These are phyloP conservation scores for Stephania yunnanensis DNA, from an alignment of 164 flowering plant species.

Conservation along the genomic window DNA sequence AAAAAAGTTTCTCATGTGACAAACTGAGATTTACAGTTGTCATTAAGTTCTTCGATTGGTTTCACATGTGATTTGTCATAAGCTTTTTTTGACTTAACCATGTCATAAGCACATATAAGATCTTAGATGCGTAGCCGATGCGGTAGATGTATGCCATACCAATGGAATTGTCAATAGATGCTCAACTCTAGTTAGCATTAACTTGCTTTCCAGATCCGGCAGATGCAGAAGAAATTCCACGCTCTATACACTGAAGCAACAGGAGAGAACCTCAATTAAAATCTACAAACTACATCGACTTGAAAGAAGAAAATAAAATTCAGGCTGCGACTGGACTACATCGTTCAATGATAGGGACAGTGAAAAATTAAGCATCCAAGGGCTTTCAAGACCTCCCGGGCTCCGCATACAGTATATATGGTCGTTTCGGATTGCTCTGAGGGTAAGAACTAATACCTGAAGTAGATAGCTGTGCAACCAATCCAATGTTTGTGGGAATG, in stretches of 20 bases:
- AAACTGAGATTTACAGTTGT: neutral
- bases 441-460: conserved; percentile 45
- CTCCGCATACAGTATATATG: neutral
- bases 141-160: conserved; percentile 16
- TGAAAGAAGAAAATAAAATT: neutral
- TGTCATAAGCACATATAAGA: neutral
- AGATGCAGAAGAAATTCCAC: conserved; percentile 52
- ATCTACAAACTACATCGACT: neutral
- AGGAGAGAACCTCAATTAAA: neutral
- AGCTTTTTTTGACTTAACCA: neutral
- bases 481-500: conserved; percentile 95
- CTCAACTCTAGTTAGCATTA: conserved; percentile 24
- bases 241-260: conserved; percentile 63
- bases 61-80: neutral
- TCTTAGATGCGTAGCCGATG: neutral
- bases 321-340: neutral
- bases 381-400: neutral
- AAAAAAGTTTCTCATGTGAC: too few relatives aligned
- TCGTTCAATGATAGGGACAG: neutral
- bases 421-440: neutral
- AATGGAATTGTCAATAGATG: neutral
- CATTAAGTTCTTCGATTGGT: neutral
- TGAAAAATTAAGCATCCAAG: neutral
- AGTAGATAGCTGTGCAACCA: conserved; percentile 90
- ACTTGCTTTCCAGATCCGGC: conserved; percentile 14